A percentile compares a stretch with the other conserved stretches of the same genome.
These are phyloP conservation scores for Xylaria sp. DNA, from an alignment of 2,329 filamentous ascomycete genomes.

Conservation along the genomic window DNA sequence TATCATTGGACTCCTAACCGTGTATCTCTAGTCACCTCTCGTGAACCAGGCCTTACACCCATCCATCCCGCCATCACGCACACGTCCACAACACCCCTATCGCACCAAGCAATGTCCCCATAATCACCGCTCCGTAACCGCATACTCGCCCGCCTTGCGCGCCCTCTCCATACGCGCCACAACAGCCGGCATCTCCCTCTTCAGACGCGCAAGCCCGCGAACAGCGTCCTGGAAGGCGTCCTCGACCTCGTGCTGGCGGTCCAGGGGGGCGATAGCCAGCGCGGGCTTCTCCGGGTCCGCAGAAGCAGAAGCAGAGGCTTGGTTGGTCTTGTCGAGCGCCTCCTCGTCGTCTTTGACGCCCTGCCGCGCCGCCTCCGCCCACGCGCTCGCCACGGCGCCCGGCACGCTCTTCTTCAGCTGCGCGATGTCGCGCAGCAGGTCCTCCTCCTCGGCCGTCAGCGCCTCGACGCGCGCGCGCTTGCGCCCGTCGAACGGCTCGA, in stretches of 20 bases:
- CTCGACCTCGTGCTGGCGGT: conserved; percentile 56
- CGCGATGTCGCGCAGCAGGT: conserved; percentile 67
- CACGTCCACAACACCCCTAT: neutral
- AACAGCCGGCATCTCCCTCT: conserved; percentile 65
- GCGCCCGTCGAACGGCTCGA: conserved; percentile 66
- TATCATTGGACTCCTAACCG: conserved; percentile 15
- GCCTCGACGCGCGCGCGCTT: conserved; percentile 64
- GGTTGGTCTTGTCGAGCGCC: conserved; percentile 42
- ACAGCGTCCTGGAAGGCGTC: conserved; percentile 54
- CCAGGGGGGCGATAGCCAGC: conserved; percentile 45
- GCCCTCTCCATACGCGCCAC: conserved; percentile 71
- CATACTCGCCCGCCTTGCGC: conserved; percentile 63
- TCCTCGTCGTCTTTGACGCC: conserved; percentile 55
- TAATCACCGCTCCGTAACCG: conserved; percentile 50
- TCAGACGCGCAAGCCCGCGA: conserved; percentile 56
- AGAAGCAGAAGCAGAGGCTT: neutral
- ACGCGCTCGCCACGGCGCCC: conserved; percentile 48
- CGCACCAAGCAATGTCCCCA: too few species aligned
- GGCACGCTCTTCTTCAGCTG: conserved; percentile 62
- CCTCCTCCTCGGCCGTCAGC: conserved; percentile 66
- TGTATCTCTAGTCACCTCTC: neutral
- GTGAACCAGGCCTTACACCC: neutral
- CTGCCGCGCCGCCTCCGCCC: conserved; percentile 48
- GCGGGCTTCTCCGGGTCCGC: conserved; percentile 23
- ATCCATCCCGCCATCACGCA: neutral